Conservation (phyloP, 345 rosid genomes). For the Clausena lansium region DNA sequence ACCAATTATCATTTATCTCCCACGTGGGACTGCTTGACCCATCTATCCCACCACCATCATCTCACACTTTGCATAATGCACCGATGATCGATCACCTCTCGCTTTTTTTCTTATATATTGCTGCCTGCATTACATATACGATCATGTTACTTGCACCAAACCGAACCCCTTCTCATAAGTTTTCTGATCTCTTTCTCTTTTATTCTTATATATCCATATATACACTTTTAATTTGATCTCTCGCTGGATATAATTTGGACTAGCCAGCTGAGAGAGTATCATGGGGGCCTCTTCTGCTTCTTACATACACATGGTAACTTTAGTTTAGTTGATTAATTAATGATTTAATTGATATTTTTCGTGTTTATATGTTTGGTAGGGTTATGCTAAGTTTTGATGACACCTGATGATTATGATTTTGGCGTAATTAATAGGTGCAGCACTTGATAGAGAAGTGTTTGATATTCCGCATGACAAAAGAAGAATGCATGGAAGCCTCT, state of each 20-base stretch:
- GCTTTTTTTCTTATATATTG: not conserved
- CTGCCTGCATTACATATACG: not conserved
- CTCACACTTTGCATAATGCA: not conserved
- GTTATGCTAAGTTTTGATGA: not conserved
- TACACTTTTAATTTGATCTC: too few relatives aligned
- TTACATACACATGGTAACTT: slow-evolving; percentile 80
- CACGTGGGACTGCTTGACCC: slow-evolving; percentile 82
- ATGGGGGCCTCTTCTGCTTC: slow-evolving; percentile 82
- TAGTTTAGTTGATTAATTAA: not conserved
- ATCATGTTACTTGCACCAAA: not conserved
- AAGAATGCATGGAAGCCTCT: slow-evolving; percentile 96
- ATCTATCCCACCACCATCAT: slow-evolving; percentile 12
- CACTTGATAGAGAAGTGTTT: slow-evolving; percentile 92
- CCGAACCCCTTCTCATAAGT: not conserved
- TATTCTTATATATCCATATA: too few relatives aligned
- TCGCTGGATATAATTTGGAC: not conserved
- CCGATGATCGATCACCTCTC: not conserved
- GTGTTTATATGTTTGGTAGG: not conserved
- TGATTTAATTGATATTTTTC: not conserved
- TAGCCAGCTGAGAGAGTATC: not conserved
- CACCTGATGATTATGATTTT: not conserved
- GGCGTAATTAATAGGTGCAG: slow-evolving; percentile 59
- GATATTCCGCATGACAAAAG: slow-evolving; percentile 82
- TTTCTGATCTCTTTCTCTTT: too few relatives aligned
- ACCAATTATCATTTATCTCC: slow-evolving; percentile 79